Base-by-base conservation (phyloP, 2,329 filamentous ascomycete genomes). In the Colletotrichum plurivorum region DNA sequence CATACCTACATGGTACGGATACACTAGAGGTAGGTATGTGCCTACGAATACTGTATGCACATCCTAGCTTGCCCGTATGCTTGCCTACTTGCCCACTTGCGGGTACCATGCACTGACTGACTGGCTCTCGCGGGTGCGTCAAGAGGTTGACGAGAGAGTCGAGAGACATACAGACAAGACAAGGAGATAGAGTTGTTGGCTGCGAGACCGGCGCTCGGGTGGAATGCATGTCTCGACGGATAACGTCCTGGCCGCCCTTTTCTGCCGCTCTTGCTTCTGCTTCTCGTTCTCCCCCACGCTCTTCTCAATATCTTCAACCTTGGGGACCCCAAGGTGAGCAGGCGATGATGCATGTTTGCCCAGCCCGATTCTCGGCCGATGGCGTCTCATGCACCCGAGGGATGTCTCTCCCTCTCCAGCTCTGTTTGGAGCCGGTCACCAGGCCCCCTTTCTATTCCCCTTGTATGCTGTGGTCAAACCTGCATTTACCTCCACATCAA, bases 401-500 rank as follows among this genome's bases (percentile, higher is more conserved):
- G 54, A 54, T 66, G 54, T 60, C 55, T 69, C 61, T 53, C 31
- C 7, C 39, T 31, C 20, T 15, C 13, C 20, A 8, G 16, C 5
- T 31, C 48, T 22, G 48, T 22, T 20, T 22, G n/a, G 18, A n/a
- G 46, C 41, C 41, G 41, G 41, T 45, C 27, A 31, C 41, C 18
- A 25, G 31, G 22, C 39, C 22, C 39, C 58, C 45, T 25, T 52
- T 31, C n/a, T 49, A 36, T 25, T 52, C 31, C n/a, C 31, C 45
- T 43, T 39, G 13, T 16, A 52, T 48, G 27, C 59, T 27, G 43
- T 63, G 15, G 53, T 59, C 66, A 58, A 65, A 54, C 52, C 49
- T 66, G 66, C 61, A 51, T 66, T 18, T 66, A 49, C 18, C 48
- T 66, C 66, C 31, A 16, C 15, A 55, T 69, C 53, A 55, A 69